Evolutionary conservation across 768 basidiomycete genomes (phyloP).

Genomic region (Termitomyces sp.): DNA sequence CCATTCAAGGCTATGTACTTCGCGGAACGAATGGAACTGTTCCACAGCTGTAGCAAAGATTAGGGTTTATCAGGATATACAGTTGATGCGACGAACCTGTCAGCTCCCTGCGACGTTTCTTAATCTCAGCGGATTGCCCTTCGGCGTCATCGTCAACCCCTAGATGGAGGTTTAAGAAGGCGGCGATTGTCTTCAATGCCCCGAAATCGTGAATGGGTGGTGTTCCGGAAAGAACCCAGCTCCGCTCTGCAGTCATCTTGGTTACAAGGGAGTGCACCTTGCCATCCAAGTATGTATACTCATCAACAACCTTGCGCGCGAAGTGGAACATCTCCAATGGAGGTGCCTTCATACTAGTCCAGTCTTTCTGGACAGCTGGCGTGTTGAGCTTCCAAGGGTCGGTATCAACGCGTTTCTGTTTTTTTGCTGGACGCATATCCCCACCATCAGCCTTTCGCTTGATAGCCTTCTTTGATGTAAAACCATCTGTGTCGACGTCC

Average conservation of each 20-base stretch:
- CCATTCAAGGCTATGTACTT: conserved; percentile 90
- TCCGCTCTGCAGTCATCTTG: conserved; percentile 66
- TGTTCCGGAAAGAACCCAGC: conserved; percentile 96
- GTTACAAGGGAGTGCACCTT: conserved; percentile 76
- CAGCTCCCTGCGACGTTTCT: conserved; percentile 77
- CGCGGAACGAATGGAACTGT: conserved; percentile 94
- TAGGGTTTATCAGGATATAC: conserved; percentile 5
- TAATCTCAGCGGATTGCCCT: conserved; percentile 66
- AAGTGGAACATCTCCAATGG: conserved; percentile 93
- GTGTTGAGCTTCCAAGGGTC: conserved; percentile 78
- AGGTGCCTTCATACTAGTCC: conserved; percentile 74
- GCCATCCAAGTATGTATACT: conserved; percentile 89
- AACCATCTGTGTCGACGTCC: conserved; percentile 48
- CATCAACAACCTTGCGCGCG: conserved; percentile 84
- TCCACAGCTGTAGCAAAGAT: conserved; percentile 57
- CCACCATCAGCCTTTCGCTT: conserved; percentile 33
- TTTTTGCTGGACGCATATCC: conserved; percentile 41
- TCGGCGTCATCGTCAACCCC: conserved; percentile 89
- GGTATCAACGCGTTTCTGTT: conserved; percentile 50
- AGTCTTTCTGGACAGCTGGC: conserved; percentile 59
- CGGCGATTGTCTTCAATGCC: conserved; percentile 85
- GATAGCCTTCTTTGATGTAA: conserved; percentile 27
- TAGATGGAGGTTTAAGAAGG: conserved; percentile 84
- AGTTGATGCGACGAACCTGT: conserved; percentile 48
- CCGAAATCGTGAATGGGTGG: conserved; percentile 91